These are phyloP conservation scores for Psilocybe tampanensis DNA, from an alignment of 768 basidiomycete genomes.

Conservation along the genomic window DNA sequence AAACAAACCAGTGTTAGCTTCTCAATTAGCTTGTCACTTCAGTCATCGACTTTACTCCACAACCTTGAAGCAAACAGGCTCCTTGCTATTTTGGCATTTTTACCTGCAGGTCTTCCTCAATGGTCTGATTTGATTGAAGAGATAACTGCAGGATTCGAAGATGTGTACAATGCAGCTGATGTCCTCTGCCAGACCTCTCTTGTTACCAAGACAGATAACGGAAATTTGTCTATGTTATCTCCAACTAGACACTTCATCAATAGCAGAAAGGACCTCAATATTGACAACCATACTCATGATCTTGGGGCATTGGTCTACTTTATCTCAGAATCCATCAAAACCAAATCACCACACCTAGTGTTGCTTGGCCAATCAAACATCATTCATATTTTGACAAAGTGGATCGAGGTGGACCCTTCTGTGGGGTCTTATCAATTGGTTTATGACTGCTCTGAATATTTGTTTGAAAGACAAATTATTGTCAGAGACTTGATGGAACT, in stretches of 20 bases:
- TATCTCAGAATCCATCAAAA: not conserved
- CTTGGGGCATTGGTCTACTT: not conserved
- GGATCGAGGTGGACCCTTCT: not conserved
- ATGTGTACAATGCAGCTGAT: not conserved
- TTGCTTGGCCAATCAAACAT: not conserved
- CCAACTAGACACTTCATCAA: constrained; percentile 7
- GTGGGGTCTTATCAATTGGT: not conserved
- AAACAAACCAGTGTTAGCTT: constrained; percentile 1
- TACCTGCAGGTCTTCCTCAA: constrained; percentile 3
- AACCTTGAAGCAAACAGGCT: not conserved
- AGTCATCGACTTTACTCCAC: not conserved
- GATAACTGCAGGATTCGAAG: not conserved
- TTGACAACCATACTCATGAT: not conserved
- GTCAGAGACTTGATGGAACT: not conserved
- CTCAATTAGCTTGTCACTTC: constrained; percentile 3
- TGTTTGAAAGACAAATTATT: not conserved
- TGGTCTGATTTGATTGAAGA: not conserved
- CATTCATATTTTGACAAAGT: not conserved
- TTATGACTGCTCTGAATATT: not conserved
- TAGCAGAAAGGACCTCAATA: not conserved
- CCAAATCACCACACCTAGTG: not conserved
- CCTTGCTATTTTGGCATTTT: not conserved
- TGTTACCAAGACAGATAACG: not conserved
- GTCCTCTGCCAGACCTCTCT: constrained; percentile 3
- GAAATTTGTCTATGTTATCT: constrained; percentile 1